Conservation (phyloP, 2,329 filamentous ascomycete genomes). For the Trichoderma sp. region DNA sequence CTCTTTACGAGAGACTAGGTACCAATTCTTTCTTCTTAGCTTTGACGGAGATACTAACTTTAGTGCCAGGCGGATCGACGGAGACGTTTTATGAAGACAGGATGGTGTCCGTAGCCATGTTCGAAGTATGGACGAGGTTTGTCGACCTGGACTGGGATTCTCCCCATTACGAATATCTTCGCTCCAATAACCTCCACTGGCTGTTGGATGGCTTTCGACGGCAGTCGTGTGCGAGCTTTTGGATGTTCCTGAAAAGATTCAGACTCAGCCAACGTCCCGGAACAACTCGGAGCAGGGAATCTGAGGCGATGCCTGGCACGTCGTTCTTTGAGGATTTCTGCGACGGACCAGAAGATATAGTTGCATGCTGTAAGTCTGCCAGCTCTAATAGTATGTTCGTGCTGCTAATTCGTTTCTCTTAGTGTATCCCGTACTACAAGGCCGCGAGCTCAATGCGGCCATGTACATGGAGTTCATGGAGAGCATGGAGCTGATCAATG, state of each 20-base stretch:
- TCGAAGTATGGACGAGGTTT: not conserved
- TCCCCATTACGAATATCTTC: not conserved
- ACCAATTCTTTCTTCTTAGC: not conserved
- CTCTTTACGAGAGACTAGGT: not conserved
- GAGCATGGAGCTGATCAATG: not conserved
- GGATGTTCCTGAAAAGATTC: conserved; percentile 7
- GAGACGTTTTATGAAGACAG: not conserved
- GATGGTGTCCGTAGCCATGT: not conserved
- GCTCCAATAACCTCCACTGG: not conserved
- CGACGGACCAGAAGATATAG: not conserved
- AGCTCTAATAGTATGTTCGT: not conserved
- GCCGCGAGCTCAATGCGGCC: not conserved
- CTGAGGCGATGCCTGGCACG: not conserved
- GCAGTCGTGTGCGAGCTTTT: not conserved
- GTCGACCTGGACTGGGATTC: not conserved
- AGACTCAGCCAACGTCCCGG: not conserved
- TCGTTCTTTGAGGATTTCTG: not conserved
- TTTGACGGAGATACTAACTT: not conserved
- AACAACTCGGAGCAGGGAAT: not conserved
- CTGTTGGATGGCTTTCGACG: too few relatives aligned
- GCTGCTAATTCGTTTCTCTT: not conserved
- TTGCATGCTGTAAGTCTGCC: not conserved
- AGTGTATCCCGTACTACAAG: not conserved
- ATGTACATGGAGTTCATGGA: conserved; percentile 13
- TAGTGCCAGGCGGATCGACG: not conserved